Evolutionary conservation across 2,329 filamentous ascomycete species (phyloP), one percentile per base, ranked within the genome.

Genomic region (Ustulina deusta): DNA sequence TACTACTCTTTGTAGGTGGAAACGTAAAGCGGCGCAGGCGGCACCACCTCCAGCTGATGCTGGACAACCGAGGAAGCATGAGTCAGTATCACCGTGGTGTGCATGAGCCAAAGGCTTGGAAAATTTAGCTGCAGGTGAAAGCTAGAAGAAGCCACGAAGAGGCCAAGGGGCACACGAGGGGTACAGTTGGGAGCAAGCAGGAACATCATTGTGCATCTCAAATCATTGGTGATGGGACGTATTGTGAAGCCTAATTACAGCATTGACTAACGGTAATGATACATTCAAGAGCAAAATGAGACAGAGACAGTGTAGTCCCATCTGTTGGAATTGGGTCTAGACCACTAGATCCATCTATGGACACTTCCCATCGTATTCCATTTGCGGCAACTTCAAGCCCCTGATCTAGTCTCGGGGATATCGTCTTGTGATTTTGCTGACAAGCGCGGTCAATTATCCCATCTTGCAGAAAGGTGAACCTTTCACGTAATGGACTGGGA

Each of bases 121-220:
- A 29, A 7, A 17, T 25, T 40, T 10, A n/a, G 20, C 6, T 15
- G 22, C 51, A 63, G 55, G 49, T 49, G 42, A 63, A 49, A 56
- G 3, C 22, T 20, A 25, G 55, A 40, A 57, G 25, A 15, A 22
- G 15, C 20, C 17, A 17, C n/a, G 7, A 32, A 49, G 29, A 38
- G 32, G 27, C 13, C 13, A 32, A 22, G 22, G 32, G 9, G 13
- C 22, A 13, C 38, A 29, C 13, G 3, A 17, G 42, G 42, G 36
- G 29, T 15, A 57, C 5, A 9, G n/a, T n/a, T n/a, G n/a, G n/a
- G n/a, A n/a, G n/a, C n/a, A n/a, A n/a, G n/a, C n/a, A n/a, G n/a
- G n/a, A n/a, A n/a, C n/a, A n/a, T n/a, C n/a, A n/a, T n/a, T n/a
- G n/a, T n/a, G 29, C 7, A 32, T 32, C 29, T 4, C 29, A 32